These are phyloP conservation scores for Heritiera fomes DNA, from an alignment of 345 rosid species.

Conservation along the genomic window DNA sequence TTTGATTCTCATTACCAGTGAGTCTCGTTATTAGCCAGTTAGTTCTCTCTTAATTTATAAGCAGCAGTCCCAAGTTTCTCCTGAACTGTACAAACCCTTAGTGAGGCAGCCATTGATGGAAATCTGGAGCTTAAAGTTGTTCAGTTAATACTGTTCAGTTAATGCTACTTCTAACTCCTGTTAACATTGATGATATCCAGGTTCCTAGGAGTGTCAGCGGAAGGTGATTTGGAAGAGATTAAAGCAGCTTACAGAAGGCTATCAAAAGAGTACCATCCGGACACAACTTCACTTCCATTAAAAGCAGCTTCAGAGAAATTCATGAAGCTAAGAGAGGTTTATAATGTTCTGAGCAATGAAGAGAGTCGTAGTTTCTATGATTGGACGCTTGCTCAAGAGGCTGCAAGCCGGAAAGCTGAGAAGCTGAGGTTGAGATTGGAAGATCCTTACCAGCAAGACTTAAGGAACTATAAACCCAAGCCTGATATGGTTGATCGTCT, in stretches of 20 bases:
- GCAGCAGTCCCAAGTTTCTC: background rate
- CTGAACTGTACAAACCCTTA: background rate
- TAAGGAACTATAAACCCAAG: constrained; percentile 44
- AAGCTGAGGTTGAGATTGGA: constrained; percentile 68
- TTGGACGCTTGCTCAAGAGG: constrained; percentile 93
- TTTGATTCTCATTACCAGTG: constrained; percentile 89
- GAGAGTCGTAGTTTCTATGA: constrained; percentile 80
- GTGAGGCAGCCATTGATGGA: background rate
- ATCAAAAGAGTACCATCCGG: constrained; percentile 95
- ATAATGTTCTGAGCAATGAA: constrained; percentile 57
- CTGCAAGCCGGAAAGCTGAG: constrained; percentile 78
- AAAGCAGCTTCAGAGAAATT: constrained; percentile 84
- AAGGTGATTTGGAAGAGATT: constrained; percentile 82
- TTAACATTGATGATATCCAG: constrained; percentile 31
- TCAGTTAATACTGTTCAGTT: background rate
- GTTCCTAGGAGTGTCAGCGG: constrained; percentile 72
- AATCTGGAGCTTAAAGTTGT: background rate
- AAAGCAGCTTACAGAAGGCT: constrained; percentile 82
- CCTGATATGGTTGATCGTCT: constrained; percentile 89
- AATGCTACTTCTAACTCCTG: background rate
- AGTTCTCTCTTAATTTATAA: background rate
- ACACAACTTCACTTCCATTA: constrained; percentile 85
- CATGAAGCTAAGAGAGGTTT: constrained; percentile 68
- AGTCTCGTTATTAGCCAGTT: constrained; percentile 14
- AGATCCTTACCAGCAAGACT: constrained; percentile 66